Evolutionary conservation across 805 yeast species (phyloP), one percentile per base, ranked within the genome.

Genomic region (Millerozyma miso): DNA sequence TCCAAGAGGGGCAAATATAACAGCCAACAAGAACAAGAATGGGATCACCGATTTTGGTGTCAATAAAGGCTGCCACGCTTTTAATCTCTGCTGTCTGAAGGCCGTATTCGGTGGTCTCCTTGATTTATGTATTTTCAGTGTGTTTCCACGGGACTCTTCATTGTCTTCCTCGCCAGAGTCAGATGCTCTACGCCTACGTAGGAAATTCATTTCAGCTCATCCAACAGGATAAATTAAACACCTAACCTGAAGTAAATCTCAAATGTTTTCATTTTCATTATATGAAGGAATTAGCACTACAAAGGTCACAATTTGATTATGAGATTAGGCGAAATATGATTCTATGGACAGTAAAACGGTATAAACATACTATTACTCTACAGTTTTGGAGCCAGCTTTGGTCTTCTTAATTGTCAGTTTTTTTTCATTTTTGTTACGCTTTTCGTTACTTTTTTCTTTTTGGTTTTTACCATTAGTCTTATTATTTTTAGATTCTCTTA

Each of bases 1-100:
- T 3, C 99, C 99, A 39, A 93, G 76, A 1, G 97, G 97, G 1
- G 93, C 87, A 65, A 69, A 67, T 3, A 71, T 48, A 3, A 71
- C 52, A 14, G 74, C 75, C 32, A 71, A 59, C 6, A 52, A 58
- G 16, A 70, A 36, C 43, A 71, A 58, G 29, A 70, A 41, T 8
- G 76, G 75, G 34, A 70, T 65, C 19, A 71, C 73, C 4, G 71
- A 64, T 35, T 55, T 60, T 17, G 73, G 73, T 1, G 74, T 70
- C 40, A 71, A 61, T 15, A 71, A 74, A 10, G 67, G 67, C 56
- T 77, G 76, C 47, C 69, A 66, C 0, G 83, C 82, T 41, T 65
- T 69, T 41, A 79, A 61, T 44, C 76, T 59, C 51, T 79, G 83
- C 55, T 79, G 83, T 37, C 79, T 72, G 52, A 79, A 79, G 8